These are phyloP conservation scores for peach (Prunus persica) DNA, from an alignment of 306 rosid genomes.

Conservation along the genomic window Prunus_persica_NCBIv2 NC_034011.1:1919501-1920000, in stretches of 20 bases:
- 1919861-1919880: neutral
- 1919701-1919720: neutral
- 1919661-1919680: neutral
- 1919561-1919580: conserved; percentile 38
- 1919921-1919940: conserved; percentile 43
- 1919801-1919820: neutral
- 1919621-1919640: conserved; percentile 29
- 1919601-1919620: conserved; percentile 41
- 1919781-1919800: neutral
- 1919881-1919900: conserved; percentile 35
- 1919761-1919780: neutral
- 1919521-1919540: neutral
- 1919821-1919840: neutral
- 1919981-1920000: conserved; percentile 82
- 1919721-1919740: neutral
- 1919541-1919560: conserved; percentile 3
- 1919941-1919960: conserved; percentile 56
- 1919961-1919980: conserved; percentile 67
- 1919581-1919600: conserved; percentile 41
- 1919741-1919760: neutral
- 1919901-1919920: conserved; percentile 41
- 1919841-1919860: neutral
- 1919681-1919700: neutral
- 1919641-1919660: conserved; percentile 24
- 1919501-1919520: neutral